Conservation (phyloP, 192 early-diverging fungal genomes). For the Coemansia sp. region DNA sequence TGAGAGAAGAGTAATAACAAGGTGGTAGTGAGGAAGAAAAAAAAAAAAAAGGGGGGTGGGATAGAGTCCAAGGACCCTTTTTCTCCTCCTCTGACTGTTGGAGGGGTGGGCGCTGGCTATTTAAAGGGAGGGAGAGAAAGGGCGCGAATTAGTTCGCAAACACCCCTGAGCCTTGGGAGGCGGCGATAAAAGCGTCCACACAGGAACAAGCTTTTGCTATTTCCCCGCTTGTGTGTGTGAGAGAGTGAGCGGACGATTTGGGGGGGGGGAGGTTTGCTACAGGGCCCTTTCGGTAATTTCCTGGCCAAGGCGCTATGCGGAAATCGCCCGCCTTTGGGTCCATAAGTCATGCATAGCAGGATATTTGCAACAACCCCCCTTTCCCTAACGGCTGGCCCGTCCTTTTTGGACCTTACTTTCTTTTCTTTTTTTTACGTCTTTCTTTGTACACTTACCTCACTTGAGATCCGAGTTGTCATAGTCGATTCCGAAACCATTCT, state of each 20-base stretch:
- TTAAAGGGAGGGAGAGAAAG: neutral
- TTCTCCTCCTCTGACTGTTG: neutral
- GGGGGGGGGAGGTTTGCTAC: neutral
- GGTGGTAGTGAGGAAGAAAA: neutral
- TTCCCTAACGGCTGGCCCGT: neutral
- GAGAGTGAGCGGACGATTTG: neutral
- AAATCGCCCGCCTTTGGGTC: slow-evolving; percentile 1
- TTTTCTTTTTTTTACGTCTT: neutral
- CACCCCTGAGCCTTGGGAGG: neutral
- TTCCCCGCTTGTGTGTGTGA: neutral
- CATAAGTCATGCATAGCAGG: neutral
- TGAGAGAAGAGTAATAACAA: neutral
- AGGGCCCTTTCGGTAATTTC: neutral
- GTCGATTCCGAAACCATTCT: slow-evolving; percentile 1
- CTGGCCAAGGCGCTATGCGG: slow-evolving; percentile 3
- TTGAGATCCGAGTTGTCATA: neutral
- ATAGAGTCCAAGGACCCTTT: neutral
- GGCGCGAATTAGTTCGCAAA: neutral
- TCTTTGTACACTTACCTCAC: neutral
- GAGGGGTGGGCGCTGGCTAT: slow-evolving; percentile 1
- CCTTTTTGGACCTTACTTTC: slow-evolving; percentile 6
- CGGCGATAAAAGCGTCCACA: slow-evolving; percentile 4
- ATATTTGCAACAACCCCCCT: slow-evolving; percentile 2
- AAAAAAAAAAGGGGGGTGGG: neutral
- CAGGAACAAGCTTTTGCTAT: neutral